phyloP scores from a whole-genome alignment of 169 alveolate genomes.

The Pseudocohnilembus persalinus region DNA sequence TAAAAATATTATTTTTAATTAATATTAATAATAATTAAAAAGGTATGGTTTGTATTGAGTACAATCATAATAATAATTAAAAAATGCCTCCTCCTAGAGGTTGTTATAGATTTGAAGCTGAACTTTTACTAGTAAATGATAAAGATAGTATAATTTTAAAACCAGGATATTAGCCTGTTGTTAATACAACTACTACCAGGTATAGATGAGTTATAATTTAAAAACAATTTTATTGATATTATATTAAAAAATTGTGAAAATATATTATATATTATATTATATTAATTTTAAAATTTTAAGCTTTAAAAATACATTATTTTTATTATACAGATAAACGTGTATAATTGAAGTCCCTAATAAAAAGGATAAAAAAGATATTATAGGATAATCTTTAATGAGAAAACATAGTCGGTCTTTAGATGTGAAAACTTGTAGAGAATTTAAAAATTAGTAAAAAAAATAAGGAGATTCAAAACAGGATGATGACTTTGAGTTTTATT shows the following conservation, averaged over 20 bases:
- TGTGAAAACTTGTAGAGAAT: neutral
- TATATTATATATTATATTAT: too few species aligned
- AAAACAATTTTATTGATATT: too few species aligned
- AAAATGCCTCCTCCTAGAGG: neutral
- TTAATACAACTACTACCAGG: neutral
- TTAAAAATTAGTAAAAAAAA: neutral
- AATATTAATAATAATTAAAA: too few species aligned
- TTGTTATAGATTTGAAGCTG: neutral
- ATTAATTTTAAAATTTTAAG: too few species aligned
- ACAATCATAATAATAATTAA: neutral
- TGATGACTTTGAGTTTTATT: too few species aligned
- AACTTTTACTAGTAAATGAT: neutral
- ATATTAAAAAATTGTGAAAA: too few species aligned
- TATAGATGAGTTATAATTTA: too few species aligned
- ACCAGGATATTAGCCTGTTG: neutral
- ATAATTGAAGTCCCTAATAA: neutral
- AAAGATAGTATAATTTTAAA: too few species aligned
- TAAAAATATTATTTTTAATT: too few species aligned
- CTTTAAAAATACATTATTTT: too few species aligned
- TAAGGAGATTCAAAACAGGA: too few species aligned
- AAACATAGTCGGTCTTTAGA: neutral
- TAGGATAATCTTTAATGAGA: neutral
- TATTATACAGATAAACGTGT: neutral
- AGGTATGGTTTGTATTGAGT: neutral
- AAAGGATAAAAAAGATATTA: neutral